These are phyloP conservation scores for Dianthus caryophyllus DNA, from an alignment of 148 eudicot genomes.

Conservation along the genomic window DNA sequence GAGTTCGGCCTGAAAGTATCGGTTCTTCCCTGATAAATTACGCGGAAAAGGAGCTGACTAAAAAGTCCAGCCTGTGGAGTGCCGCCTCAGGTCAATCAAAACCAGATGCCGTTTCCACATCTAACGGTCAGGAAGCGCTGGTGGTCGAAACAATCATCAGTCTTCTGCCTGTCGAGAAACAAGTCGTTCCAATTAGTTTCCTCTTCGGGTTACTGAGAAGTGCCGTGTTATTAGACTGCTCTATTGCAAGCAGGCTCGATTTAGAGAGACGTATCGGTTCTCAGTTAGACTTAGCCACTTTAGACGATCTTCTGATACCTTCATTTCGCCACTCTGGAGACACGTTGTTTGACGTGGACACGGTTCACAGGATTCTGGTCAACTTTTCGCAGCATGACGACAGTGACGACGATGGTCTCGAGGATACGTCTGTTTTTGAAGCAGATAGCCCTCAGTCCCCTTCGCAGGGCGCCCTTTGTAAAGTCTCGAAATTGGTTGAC, in stretches of 20 bases:
- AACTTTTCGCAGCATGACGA: slow-evolving; percentile 82
- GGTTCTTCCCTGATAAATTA: slow-evolving; percentile 77
- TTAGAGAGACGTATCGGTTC: slow-evolving; percentile 90
- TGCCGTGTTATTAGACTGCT: slow-evolving; percentile 69
- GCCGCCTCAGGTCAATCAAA: slow-evolving; percentile 30
- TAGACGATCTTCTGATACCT: slow-evolving; percentile 88
- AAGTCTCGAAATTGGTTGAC: slow-evolving; percentile 79
- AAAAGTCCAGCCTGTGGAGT: slow-evolving; percentile 56
- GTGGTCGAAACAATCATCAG: slow-evolving; percentile 77
- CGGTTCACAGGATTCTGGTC: slow-evolving; percentile 75
- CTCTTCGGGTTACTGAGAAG: slow-evolving; percentile 79
- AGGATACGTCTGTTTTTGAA: slow-evolving; percentile 64
- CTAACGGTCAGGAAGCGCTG: slow-evolving; percentile 43
- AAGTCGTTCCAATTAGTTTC: slow-evolving; percentile 61
- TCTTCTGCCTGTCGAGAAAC: slow-evolving; percentile 81
- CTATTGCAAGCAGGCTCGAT: slow-evolving; percentile 67
- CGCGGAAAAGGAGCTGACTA: slow-evolving; percentile 66
- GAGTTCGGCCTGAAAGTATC: slow-evolving; percentile 86
- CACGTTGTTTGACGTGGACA: slow-evolving; percentile 86
- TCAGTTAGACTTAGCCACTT: slow-evolving; percentile 75
- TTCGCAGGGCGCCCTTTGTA: slow-evolving; percentile 65
- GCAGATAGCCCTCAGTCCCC: slow-evolving; percentile 73
- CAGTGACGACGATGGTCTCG: slow-evolving; percentile 72
- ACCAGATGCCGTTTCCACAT: slow-evolving; percentile 31
- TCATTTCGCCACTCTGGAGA: slow-evolving; percentile 76